Evolutionary conservation across 2,329 filamentous ascomycete genomes (phyloP), one percentile per base, ranked within the genome.

Genomic region (Pseudogymnoascus sp.): DNA sequence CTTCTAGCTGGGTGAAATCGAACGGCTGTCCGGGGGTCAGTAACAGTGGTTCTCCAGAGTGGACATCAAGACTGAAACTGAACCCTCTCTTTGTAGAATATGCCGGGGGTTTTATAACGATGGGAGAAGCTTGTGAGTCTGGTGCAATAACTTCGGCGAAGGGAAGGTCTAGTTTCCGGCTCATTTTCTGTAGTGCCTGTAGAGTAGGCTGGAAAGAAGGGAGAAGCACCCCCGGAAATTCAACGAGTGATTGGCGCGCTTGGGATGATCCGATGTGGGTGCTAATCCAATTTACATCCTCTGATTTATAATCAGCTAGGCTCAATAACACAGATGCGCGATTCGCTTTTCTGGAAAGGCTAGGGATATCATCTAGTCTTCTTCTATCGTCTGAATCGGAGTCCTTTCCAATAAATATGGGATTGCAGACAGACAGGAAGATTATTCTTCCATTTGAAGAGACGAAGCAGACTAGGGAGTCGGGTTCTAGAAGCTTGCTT

Each of bases 221-320:
- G 2, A 86, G 72, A 2, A 88, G 70, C 3, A 87, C 73, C 0
- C 81, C 81, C 0, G 84, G 85, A 61, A 88, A 87, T 64, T 88
- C 85, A 1, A 87, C 76, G 0, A 88, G 74, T 20, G 63, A 67
- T 62, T 67, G 63, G 16, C 64, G 63, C 58, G 63, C 59, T 62
- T 66, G 65, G 39, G 61, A 60, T 61, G 60, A 18, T 50, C 39
- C 47, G 60, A 61, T 61, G 20, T 67, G 65, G 61, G 54, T 62
- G 25, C 50, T 59, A 18, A 67, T 65, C 65, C 65, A 69, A 63
- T 58, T 61, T 1, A 61, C 62, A 63, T 67, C 65, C 43, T 65
- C 63, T 16, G 60, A 39, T 39, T 65, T 67, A 60, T 67, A 62
- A 65, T 67, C 70, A 12, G 71, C 69, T 30, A 73, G 30, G 58